These are phyloP conservation scores for Staphylotrichum longicolle DNA, from an alignment of 495 filamentous ascomycete species.

Conservation along the genomic window DNA sequence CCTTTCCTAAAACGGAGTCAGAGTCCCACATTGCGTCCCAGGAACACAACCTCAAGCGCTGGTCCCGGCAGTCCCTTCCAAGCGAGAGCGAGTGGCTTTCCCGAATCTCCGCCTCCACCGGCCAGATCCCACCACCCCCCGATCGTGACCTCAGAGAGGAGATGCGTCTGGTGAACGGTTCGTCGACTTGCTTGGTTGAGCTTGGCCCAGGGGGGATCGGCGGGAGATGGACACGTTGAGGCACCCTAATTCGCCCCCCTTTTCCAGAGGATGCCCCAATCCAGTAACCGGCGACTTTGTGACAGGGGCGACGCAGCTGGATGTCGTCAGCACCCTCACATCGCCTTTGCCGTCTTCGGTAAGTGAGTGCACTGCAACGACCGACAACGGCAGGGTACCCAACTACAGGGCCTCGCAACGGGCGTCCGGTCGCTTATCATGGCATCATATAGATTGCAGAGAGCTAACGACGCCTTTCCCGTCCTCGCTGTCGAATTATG, in stretches of 20 bases:
- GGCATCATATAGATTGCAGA: background rate
- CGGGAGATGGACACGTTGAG: background rate
- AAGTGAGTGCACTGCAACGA: background rate
- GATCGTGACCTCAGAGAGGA: too few species aligned
- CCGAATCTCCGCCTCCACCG: background rate
- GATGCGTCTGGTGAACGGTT: background rate
- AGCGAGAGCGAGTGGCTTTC: background rate
- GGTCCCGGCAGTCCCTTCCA: background rate
- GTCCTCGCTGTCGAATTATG: too few species aligned
- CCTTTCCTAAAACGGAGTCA: too few species aligned
- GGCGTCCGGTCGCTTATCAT: background rate
- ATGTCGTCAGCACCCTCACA: background rate
- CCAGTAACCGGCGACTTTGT: background rate
- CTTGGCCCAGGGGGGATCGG: conserved; percentile 3
- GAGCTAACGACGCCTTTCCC: background rate
- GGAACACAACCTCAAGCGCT: too few species aligned
- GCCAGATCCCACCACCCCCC: background rate
- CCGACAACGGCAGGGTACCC: too few species aligned
- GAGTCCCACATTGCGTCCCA: too few species aligned
- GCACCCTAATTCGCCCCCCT: background rate
- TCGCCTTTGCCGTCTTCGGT: background rate
- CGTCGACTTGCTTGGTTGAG: background rate
- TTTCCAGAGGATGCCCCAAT: background rate
- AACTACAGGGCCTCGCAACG: background rate
- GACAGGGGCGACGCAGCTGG: background rate